Conservation (phyloP, 164 flowering plant genomes). For the Saururus chinensis region DNA sequence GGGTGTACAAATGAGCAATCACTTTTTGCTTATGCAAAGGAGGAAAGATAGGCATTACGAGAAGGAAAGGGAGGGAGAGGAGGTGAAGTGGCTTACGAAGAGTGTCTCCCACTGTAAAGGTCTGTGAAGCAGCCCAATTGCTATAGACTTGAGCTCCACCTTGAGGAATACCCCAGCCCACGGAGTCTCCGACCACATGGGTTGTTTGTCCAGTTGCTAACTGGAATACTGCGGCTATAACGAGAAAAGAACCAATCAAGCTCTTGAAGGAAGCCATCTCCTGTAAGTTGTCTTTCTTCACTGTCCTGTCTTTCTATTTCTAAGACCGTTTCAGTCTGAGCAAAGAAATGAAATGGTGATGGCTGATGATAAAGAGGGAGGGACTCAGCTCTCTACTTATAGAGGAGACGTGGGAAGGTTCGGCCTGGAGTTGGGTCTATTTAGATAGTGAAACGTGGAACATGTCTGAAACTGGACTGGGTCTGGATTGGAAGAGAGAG, state of each 20-base stretch:
- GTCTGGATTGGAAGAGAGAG: too few species aligned
- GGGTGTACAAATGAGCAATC: too few species aligned
- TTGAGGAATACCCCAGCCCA: constrained; percentile 10
- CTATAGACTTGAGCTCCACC: constrained; percentile 1
- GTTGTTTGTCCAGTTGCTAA: neutral
- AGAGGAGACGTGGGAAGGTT: neutral
- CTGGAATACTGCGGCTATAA: constrained; percentile 11
- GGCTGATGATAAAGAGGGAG: neutral
- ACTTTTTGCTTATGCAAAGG: neutral
- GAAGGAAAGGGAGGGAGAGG: too few species aligned
- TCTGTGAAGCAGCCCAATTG: constrained; percentile 11
- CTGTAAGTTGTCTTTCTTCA: constrained; percentile 7
- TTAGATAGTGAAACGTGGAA: too few species aligned
- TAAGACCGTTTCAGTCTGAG: neutral
- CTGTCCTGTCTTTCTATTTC: constrained; percentile 3
- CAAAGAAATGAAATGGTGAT: neutral
- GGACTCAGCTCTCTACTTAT: neutral
- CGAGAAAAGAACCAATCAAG: constrained; percentile 4
- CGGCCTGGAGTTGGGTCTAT: too few species aligned
- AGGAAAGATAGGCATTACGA: neutral
- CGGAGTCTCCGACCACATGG: constrained; percentile 7
- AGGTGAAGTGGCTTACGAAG: constrained; percentile 11
- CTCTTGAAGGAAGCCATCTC: constrained; percentile 11
- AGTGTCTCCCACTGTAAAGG: constrained; percentile 14
- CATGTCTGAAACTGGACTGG: too few species aligned